Percentiles rank a stretch among this genome's conserved stretches.
These are phyloP conservation scores for Penicillium daleae DNA, from an alignment of 495 filamentous ascomycete genomes.

Conservation along the genomic window DNA sequence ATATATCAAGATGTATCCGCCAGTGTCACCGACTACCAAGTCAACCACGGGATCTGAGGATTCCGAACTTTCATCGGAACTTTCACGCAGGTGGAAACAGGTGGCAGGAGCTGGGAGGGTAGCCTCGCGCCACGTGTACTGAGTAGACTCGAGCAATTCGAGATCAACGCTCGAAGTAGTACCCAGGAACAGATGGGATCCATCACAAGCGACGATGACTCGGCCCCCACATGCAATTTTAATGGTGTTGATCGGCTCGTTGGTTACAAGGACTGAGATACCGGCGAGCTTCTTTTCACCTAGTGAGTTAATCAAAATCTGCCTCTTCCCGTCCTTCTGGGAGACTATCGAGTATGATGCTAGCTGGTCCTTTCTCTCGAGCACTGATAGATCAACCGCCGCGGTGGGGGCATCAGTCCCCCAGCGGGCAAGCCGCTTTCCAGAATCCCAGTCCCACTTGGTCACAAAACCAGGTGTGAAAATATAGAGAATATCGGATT, in stretches of 20 bases:
- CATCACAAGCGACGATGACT: constrained; percentile 43
- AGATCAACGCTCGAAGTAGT: constrained; percentile 20
- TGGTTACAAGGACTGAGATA: constrained; percentile 34
- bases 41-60: constrained; percentile 53
- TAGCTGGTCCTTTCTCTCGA: constrained; percentile 16
- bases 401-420: constrained; percentile 35
- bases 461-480: constrained; percentile 69
- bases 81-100: constrained; percentile 39
- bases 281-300: constrained; percentile 30
- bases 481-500: constrained; percentile 67
- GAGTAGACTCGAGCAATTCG: constrained; percentile 22
- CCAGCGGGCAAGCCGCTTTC: constrained; percentile 53
- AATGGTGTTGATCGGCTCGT: constrained; percentile 36
- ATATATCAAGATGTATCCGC: constrained; percentile 78
- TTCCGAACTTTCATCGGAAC: constrained; percentile 27
- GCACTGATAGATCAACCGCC: constrained; percentile 26
- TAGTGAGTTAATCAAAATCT: constrained; percentile 32
- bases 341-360: constrained; percentile 25
- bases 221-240: constrained; percentile 37
- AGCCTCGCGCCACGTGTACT: constrained; percentile 58
- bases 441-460: constrained; percentile 76
- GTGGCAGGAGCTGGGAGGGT: constrained; percentile 38
- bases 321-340: constrained; percentile 37
- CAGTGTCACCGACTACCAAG: constrained; percentile 72
- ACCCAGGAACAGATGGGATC: constrained; percentile 41